Conservation (phyloP, 2,329 filamentous ascomycete genomes). For the Fusarium newnesense region DNA sequence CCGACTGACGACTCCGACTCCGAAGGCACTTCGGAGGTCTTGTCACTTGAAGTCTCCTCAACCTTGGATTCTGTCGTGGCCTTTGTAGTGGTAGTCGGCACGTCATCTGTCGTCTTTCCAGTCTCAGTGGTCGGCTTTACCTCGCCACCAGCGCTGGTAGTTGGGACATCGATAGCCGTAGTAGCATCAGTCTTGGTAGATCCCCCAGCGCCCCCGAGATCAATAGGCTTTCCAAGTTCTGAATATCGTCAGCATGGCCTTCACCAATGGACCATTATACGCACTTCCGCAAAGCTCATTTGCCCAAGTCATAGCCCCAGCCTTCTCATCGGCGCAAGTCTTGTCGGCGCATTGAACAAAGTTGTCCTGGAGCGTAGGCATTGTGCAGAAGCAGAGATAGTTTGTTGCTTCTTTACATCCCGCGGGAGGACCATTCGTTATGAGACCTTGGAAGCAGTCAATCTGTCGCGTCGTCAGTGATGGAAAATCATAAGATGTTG, state of each 20-base stretch:
- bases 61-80: background rate
- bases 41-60: background rate
- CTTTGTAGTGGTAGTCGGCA: background rate
- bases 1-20: slow-evolving; percentile 3
- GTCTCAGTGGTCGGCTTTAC: background rate
- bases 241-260: background rate
- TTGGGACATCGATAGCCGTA: background rate
- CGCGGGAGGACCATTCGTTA: slow-evolving; percentile 44
- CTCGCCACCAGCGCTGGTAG: background rate
- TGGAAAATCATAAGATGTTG: fast-evolving
- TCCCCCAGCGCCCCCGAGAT: slow-evolving; percentile 3
- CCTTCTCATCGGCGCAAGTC: slow-evolving; percentile 12
- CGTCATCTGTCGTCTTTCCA: background rate
- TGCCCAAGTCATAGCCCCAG: slow-evolving; percentile 36
- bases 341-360: slow-evolving; percentile 39
- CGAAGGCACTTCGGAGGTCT: background rate
- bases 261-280: fast-evolving
- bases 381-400: slow-evolving; percentile 47
- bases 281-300: slow-evolving; percentile 48
- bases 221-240: slow-evolving; percentile 31
- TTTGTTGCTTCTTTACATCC: slow-evolving; percentile 46
- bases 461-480: slow-evolving; percentile 21
- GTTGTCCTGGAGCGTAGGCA: slow-evolving; percentile 35
- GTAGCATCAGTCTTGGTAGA: slow-evolving; percentile 4
- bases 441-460: slow-evolving; percentile 44